A percentile compares a stretch with the other conserved stretches of the same genome.
Evolutionary conservation across 306 rosid genomes (phyloP).

Genomic region (Malus orientalis): DNA sequence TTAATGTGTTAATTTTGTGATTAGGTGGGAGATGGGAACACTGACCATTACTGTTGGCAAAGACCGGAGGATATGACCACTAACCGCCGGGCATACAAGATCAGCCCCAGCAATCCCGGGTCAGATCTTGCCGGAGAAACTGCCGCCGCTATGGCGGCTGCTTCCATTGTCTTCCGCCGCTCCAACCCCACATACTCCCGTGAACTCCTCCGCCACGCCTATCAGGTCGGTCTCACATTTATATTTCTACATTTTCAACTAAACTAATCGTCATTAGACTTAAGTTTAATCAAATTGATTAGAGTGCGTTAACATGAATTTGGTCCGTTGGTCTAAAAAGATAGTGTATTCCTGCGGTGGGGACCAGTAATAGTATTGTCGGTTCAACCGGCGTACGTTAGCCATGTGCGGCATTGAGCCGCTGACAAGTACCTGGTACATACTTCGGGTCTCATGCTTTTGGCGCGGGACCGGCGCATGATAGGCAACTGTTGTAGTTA

Average conservation of each 20-base stretch:
- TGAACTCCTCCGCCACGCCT: constrained; percentile 71
- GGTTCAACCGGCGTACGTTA: not conserved
- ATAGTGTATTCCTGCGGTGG: not conserved
- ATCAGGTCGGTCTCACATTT: constrained; percentile 38
- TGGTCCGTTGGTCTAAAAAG: not conserved
- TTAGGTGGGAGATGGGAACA: constrained; percentile 97
- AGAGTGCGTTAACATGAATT: not conserved
- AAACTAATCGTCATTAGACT: not conserved
- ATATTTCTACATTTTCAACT: not conserved
- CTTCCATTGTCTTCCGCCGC: constrained; percentile 85
- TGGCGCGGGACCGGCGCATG: constrained; percentile 1
- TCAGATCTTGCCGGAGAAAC: constrained; percentile 99
- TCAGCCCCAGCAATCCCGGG: constrained; percentile 89
- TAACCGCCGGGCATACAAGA: constrained; percentile 80
- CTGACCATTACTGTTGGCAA: constrained; percentile 98
- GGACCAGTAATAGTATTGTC: not conserved
- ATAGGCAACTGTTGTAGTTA: not conserved
- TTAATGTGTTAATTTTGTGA: not conserved
- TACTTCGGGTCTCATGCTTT: not conserved
- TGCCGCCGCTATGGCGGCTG: constrained; percentile 99
- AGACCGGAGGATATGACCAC: constrained; percentile 99
- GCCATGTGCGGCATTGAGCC: not conserved
- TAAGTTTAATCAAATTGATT: not conserved
- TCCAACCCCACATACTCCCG: constrained; percentile 67
- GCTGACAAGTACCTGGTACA: not conserved